Evolutionary conservation across 129 eudicot genomes (phyloP).

Genomic region (Dittrichia graveolens): DNA sequence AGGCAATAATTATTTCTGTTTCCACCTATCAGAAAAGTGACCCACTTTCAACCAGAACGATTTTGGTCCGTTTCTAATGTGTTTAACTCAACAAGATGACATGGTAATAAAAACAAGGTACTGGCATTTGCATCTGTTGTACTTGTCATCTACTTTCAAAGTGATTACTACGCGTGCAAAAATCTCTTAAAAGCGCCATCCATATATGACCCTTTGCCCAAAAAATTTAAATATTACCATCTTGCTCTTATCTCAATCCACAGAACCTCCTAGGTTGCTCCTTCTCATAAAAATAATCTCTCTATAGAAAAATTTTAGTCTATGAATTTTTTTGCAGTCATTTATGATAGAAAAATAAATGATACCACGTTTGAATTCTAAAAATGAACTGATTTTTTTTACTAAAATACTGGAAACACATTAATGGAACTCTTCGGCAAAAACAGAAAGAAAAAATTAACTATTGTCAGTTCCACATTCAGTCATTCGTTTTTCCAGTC

Average conservation of each 20-base stretch:
- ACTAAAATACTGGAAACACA: background rate
- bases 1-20: no score
- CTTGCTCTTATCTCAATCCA: background rate
- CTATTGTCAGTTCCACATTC: background rate
- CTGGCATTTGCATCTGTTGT: background rate
- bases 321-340: background rate
- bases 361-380: background rate
- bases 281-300: background rate
- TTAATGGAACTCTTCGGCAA: background rate
- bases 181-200: background rate
- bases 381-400: background rate
- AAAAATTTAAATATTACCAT: background rate
- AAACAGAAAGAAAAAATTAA: background rate
- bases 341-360: background rate
- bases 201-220: no score
- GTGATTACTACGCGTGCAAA: background rate
- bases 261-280: background rate
- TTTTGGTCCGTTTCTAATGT: background rate
- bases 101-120: background rate
- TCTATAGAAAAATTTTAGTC: background rate
- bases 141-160: background rate
- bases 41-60: background rate
- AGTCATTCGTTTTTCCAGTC: background rate
- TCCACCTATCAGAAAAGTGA: background rate
- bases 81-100: conserved; percentile 6